Evolutionary conservation across 2,329 filamentous ascomycete species (phyloP), one percentile per base, ranked within the genome.

Genomic region (Dactylellina sp.): DNA sequence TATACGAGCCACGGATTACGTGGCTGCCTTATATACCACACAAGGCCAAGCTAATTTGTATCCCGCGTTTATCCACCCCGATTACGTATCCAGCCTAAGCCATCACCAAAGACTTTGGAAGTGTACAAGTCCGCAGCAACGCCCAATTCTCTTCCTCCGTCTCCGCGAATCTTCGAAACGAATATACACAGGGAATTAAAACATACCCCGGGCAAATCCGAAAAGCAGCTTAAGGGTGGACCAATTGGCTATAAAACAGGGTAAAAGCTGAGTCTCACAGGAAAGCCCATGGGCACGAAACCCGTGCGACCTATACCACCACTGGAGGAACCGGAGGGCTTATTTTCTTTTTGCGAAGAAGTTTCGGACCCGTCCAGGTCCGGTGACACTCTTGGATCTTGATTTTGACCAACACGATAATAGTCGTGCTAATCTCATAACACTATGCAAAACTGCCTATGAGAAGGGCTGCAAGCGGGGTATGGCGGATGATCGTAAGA

Each of bases 381-480:
- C 7, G 35, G 12, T 49, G 52, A 32, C 18, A 40, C 39, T 18
- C 16, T 44, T 28, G 9, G 56, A 70, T 1, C n/a, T 64, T n/a
- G 24, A 39, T 40, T 37, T 56, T 18, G 70, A 66, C 14, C 61
- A 56, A 22, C 44, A 62, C 12, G 70, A 66, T 18, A 66, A 55
- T 6, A 74, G 50, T 22, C 61, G 70, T 20, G 61, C 61, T 2
- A 66, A 74, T 25, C 35, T 74, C 12, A 14, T 57, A 18, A 56
- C 49, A 39, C 20, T 74, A 9, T 74, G 70, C 61, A 61, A 66
- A 32, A 65, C 62, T 16, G 70, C 70, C 7, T 66, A 74, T 37
- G 70, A 74, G 11, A 74, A 62, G 20, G 70, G 70, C 7, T 25
- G 49, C 9, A 62, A 62, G 20, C 61, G 66, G 18, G 56, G 70